Percentiles rank a stretch among this genome's conserved stretches.
phyloP scores from a whole-genome alignment of 2,329 filamentous ascomycete species.

The Pyrenophora graminea region DNA sequence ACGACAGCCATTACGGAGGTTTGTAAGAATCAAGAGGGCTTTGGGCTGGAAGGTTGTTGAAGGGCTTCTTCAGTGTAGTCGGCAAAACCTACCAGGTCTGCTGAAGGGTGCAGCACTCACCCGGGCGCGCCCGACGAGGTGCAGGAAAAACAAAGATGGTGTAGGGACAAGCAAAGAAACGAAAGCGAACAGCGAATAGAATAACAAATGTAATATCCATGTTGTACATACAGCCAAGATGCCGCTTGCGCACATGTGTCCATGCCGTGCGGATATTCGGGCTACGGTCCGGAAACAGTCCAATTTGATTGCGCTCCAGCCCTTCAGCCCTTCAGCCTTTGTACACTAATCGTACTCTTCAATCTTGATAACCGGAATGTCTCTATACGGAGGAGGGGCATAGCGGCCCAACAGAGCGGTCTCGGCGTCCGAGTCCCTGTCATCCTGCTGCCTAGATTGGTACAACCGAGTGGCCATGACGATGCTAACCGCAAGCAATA shows the following conservation, averaged over 20 bases:
- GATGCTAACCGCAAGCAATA: conserved; percentile 17
- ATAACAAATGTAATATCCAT: conserved; percentile 2
- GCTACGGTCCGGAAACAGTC: conserved; percentile 5
- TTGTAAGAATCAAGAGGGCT: not conserved
- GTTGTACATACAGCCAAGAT: conserved; percentile 10
- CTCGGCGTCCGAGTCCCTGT: conserved; percentile 22
- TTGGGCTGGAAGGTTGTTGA: not conserved
- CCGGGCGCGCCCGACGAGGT: conserved; percentile 6
- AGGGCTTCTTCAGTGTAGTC: not conserved
- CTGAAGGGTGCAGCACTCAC: not conserved
- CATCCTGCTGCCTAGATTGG: conserved; percentile 14
- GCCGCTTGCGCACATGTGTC: conserved; percentile 1
- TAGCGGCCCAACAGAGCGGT: conserved; percentile 22
- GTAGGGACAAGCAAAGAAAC: conserved; percentile 1
- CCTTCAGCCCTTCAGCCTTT: conserved; percentile 5
- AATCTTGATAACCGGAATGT: conserved; percentile 27
- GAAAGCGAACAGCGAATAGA: not conserved
- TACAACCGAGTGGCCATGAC: conserved; percentile 20
- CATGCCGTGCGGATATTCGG: conserved; percentile 13
- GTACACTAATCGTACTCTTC: conserved; percentile 25
- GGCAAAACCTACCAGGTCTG: conserved; percentile 12
- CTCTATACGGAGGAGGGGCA: conserved; percentile 24
- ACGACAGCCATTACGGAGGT: conserved; percentile 23
- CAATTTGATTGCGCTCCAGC: conserved; percentile 16
- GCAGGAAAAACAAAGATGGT: conserved; percentile 1